A percentile compares a stretch with the other conserved stretches of the same genome.
Evolutionary conservation across 306 rosid species (phyloP).

Genomic region (Sophora flavescens): DNA sequence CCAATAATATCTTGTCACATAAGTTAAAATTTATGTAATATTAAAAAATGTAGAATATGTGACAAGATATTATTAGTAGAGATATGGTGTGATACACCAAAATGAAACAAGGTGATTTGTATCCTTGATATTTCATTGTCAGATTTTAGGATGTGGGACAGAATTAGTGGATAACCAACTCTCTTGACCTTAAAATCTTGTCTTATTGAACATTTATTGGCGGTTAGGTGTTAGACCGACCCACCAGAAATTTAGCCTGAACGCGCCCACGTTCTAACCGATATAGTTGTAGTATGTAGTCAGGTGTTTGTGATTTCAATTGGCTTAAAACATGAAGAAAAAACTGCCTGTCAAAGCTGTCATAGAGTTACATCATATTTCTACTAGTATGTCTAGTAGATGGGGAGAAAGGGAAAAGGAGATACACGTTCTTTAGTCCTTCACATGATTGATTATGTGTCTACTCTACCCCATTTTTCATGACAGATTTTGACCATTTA

Average conservation of each 20-base stretch:
- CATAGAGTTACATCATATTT: conserved; percentile 39
- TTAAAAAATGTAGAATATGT: too few species aligned
- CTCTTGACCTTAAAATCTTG: conserved; percentile 86
- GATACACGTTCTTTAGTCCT: conserved; percentile 44
- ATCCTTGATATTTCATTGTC: conserved; percentile 48
- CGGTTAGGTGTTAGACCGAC: conserved; percentile 64
- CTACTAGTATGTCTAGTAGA: conserved; percentile 40
- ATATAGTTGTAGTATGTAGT: conserved; percentile 36
- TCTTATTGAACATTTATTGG: conserved; percentile 62
- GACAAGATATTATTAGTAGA: too few species aligned
- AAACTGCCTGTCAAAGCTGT: conserved; percentile 23
- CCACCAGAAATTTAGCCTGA: conserved; percentile 54
- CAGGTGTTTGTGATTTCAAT: conserved; percentile 46
- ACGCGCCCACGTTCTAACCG: conserved; percentile 44
- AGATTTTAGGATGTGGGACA: conserved; percentile 67
- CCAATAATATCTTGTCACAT: too few species aligned
- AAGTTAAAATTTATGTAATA: too few species aligned
- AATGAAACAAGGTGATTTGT: too few species aligned
- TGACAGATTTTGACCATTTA: conserved; percentile 40
- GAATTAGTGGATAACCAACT: conserved; percentile 83
- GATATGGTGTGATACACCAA: too few species aligned
- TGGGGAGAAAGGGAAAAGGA: conserved; percentile 41
- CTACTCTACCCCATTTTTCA: conserved; percentile 38
- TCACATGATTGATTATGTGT: conserved; percentile 49
- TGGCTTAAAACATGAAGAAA: conserved; percentile 37